Conservation (phyloP, 306 rosid genomes). For the Casuarina glauca region DNA sequence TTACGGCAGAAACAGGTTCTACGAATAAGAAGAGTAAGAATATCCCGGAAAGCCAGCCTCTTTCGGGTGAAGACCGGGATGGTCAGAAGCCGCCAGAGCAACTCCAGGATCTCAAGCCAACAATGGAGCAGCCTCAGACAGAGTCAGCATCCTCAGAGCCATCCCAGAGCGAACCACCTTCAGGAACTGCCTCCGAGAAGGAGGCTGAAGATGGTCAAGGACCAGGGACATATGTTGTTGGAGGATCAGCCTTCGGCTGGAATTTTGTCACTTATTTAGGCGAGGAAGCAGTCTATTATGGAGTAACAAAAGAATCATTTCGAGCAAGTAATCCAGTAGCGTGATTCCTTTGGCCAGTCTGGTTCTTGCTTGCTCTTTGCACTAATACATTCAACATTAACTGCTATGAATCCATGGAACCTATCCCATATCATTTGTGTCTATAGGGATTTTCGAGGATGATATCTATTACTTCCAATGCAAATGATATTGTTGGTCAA, state of each 20-base stretch:
- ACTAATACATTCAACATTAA: background rate
- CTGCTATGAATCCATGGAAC: background rate
- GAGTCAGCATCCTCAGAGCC: slow-evolving; percentile 32
- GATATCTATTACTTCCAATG: background rate
- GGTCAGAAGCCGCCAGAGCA: slow-evolving; percentile 31
- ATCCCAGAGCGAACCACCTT: slow-evolving; percentile 32
- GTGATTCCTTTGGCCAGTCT: background rate
- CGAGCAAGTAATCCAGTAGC: slow-evolving; percentile 35
- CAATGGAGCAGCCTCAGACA: slow-evolving; percentile 27
- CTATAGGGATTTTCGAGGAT: background rate
- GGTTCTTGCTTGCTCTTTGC: background rate
- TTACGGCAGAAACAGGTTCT: slow-evolving; percentile 37
- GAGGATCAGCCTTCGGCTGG: slow-evolving; percentile 97
- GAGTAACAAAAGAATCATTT: slow-evolving; percentile 67
- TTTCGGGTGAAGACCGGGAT: slow-evolving; percentile 28
- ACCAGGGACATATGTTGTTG: slow-evolving; percentile 59
- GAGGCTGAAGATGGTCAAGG: slow-evolving; percentile 42
- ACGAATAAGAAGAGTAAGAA: slow-evolving; percentile 28
- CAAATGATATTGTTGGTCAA: background rate
- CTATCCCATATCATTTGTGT: background rate
- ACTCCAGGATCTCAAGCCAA: slow-evolving; percentile 16
- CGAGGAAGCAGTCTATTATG: slow-evolving; percentile 59
- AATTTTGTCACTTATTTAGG: slow-evolving; percentile 67
- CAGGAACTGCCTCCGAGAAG: slow-evolving; percentile 36
- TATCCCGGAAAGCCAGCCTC: slow-evolving; percentile 31